These are phyloP conservation scores for Pythium vanterpoolii DNA, from an alignment of 352 stramenopile species.

Conservation along the genomic window DNA sequence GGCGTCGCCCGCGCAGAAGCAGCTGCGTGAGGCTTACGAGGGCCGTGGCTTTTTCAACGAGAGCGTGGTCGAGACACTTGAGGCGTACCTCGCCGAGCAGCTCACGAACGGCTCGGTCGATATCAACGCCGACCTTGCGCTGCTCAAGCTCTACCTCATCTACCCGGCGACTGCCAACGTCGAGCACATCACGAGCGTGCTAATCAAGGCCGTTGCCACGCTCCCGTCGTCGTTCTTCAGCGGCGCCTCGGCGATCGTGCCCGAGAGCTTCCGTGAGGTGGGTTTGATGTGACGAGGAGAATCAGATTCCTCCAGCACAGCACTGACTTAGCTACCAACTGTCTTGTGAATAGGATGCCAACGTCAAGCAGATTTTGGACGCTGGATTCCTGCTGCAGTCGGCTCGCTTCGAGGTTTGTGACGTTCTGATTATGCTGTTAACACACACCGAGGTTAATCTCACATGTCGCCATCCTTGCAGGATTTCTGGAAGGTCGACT, in stretches of 20 bases:
- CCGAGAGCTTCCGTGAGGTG: constrained; percentile 52
- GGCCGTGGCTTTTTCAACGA: constrained; percentile 48
- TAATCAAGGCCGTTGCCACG: constrained; percentile 67
- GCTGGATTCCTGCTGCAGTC: constrained; percentile 73
- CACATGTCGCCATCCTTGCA: constrained; percentile 6
- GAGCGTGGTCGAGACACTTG: constrained; percentile 43
- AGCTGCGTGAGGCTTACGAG: constrained; percentile 47
- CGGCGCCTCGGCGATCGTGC: constrained; percentile 62
- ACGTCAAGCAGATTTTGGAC: constrained; percentile 51
- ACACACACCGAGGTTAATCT: too few species aligned
- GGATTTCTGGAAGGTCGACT: constrained; percentile 76
- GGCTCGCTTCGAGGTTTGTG: constrained; percentile 53
- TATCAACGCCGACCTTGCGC: constrained; percentile 71
- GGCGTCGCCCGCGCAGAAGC: constrained; percentile 47
- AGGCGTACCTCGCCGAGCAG: constrained; percentile 78
- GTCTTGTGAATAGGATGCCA: constrained; percentile 34
- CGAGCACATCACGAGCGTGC: constrained; percentile 57
- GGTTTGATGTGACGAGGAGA: too few species aligned
- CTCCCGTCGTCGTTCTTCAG: constrained; percentile 78
- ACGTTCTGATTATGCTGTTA: too few species aligned
- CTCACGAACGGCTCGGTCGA: constrained; percentile 54
- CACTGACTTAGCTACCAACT: neutral
- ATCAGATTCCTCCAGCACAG: neutral
- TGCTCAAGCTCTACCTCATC: constrained; percentile 83
- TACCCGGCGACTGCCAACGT: constrained; percentile 58